Conservation (phyloP, 306 rosid genomes). For the Sicyos baderoa region DNA sequence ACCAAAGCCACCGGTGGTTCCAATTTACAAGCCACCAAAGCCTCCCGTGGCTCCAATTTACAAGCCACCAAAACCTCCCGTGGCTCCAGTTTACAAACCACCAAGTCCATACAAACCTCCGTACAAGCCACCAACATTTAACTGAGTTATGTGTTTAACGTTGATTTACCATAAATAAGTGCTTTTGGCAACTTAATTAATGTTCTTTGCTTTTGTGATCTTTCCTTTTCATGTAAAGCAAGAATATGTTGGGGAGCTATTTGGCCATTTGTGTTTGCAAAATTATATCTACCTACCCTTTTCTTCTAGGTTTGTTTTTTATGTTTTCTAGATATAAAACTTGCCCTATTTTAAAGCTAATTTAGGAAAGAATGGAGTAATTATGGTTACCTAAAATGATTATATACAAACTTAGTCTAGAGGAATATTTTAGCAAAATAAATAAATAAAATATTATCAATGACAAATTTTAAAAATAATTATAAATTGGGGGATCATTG, state of each 20-base stretch:
- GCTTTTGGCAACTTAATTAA: conserved; percentile 8
- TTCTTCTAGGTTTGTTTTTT: background rate
- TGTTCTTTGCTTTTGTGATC: background rate
- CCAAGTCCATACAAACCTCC: conserved; percentile 3
- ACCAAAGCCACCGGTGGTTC: no score
- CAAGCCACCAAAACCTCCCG: no score
- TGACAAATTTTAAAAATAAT: no score
- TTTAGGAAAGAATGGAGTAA: background rate
- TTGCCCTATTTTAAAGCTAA: background rate
- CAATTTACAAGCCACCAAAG: no score
- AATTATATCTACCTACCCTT: background rate
- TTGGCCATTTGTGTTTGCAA: background rate
- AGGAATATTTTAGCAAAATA: no score
- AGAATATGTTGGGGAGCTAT: background rate
- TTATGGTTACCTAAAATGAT: no score
- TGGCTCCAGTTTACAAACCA: background rate
- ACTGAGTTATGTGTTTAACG: conserved; percentile 3
- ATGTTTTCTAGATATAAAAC: background rate
- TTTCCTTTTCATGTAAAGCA: background rate
- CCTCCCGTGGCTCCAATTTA: no score
- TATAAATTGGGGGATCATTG: no score
- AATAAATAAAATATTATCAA: no score
- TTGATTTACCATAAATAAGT: conserved; percentile 2
- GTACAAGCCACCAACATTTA: conserved; percentile 4
- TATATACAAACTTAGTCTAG: no score